Percentiles rank a stretch among this genome's conserved stretches.
These are phyloP conservation scores for Cytospora leucostoma DNA, from an alignment of 2,329 filamentous ascomycete genomes.

Conservation along the genomic window DNA sequence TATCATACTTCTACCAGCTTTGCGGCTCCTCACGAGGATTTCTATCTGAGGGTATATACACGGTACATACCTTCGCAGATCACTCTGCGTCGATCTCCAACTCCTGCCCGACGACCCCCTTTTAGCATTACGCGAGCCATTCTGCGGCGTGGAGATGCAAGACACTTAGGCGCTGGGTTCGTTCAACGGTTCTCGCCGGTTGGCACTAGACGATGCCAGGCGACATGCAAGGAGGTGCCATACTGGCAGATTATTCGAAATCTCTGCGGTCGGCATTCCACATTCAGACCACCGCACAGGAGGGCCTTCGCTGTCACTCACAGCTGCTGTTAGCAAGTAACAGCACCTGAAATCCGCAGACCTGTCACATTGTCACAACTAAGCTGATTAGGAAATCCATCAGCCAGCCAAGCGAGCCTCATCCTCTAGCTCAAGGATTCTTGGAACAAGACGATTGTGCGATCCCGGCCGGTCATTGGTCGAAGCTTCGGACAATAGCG, in stretches of 20 bases:
- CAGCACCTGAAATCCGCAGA: no score
- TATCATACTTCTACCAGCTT: not conserved
- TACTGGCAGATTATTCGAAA: not conserved
- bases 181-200: not conserved
- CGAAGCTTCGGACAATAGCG: constrained; percentile 13
- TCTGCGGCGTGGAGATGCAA: constrained; percentile 15
- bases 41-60: not conserved
- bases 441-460: no score
- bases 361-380: no score
- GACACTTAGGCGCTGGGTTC: not conserved
- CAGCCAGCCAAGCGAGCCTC: constrained; percentile 9
- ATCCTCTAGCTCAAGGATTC: constrained; percentile 1
- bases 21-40: constrained; percentile 7
- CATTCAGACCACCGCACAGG: not conserved
- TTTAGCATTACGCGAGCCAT: constrained; percentile 7
- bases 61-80: not conserved
- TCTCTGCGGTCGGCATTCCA: not conserved
- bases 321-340: no score
- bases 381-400: not conserved
- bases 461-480: not conserved
- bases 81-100: not conserved
- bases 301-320: not conserved
- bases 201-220: not conserved
- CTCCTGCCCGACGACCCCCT: not conserved
- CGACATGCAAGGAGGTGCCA: not conserved